Percentiles rank a stretch among this genome's conserved stretches.
phyloP scores from a whole-genome alignment of 2,329 filamentous ascomycete species.

The Eutypella sp. region DNA sequence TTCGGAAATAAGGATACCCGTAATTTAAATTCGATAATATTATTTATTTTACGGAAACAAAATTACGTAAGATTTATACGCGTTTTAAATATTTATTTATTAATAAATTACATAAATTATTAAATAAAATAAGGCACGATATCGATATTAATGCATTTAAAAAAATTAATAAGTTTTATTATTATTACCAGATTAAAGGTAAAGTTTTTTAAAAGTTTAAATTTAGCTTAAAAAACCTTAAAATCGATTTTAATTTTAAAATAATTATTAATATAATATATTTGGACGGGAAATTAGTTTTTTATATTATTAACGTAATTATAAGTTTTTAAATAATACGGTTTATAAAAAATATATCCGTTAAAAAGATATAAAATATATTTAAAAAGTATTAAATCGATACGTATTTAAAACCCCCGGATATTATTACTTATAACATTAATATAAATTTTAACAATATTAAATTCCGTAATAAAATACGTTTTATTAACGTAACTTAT shows the following conservation, averaged over 20 bases:
- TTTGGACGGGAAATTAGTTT: background rate
- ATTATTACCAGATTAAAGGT: slow-evolving; percentile 1
- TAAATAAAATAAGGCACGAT: slow-evolving; percentile 1
- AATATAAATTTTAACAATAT: slow-evolving; percentile 1
- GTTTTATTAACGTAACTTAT: background rate
- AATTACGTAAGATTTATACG: background rate
- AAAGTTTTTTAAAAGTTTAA: background rate
- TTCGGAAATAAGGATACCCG: slow-evolving; percentile 2
- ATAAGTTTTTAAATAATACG: background rate
- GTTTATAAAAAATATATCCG: background rate
- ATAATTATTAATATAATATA: slow-evolving; percentile 2
- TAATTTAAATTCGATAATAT: slow-evolving; percentile 1
- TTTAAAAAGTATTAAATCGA: slow-evolving; percentile 1
- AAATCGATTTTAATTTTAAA: slow-evolving; percentile 3
- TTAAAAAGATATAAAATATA: slow-evolving; percentile 1
- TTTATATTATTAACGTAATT: background rate
- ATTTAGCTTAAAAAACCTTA: slow-evolving; percentile 2
- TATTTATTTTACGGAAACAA: slow-evolving; percentile 1
- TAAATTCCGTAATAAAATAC: background rate
- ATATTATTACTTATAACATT: background rate
- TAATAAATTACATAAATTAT: background rate
- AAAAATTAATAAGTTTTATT: slow-evolving; percentile 3
- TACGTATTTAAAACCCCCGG: slow-evolving; percentile 1
- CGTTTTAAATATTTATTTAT: background rate
- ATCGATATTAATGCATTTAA: slow-evolving; percentile 2